These are phyloP conservation scores for Microbotryum violaceum DNA, from an alignment of 1,284 basidiomycete genomes.

Conservation along the genomic window DNA sequence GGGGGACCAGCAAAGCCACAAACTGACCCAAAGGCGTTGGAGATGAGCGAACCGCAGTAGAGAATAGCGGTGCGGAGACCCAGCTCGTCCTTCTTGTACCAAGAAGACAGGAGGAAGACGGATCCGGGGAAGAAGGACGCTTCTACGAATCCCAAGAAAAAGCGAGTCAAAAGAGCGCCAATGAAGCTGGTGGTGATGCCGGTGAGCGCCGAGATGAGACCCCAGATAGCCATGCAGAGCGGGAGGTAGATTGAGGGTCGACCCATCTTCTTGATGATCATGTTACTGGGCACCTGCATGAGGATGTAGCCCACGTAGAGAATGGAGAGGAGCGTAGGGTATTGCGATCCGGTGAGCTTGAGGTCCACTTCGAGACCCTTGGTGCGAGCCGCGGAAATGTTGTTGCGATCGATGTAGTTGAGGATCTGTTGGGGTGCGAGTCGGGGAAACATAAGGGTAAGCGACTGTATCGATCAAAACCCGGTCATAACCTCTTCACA, in stretches of 20 bases:
- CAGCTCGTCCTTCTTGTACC: conserved; percentile 45
- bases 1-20: conserved; percentile 2
- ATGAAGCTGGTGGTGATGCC: conserved; percentile 37
- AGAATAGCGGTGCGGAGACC: conserved; percentile 62
- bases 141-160: neutral
- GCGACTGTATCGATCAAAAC: neutral
- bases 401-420: conserved; percentile 36
- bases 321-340: conserved; percentile 6
- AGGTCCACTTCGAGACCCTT: conserved; percentile 39
- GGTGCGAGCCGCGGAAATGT: conserved; percentile 36
- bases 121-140: conserved; percentile 39
- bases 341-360: conserved; percentile 30
- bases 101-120: conserved; percentile 54
- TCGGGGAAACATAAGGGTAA: neutral
- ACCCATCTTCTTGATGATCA: conserved; percentile 27
- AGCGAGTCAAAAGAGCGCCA: conserved; percentile 17
- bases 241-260: conserved; percentile 31
- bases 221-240: conserved; percentile 52
- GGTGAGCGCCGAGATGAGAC: conserved; percentile 35
- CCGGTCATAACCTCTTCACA: neutral
- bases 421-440: neutral
- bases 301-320: conserved; percentile 9
- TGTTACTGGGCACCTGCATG: conserved; percentile 24
- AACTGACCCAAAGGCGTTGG: conserved; percentile 59
- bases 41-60: conserved; percentile 55